phyloP scores from a whole-genome alignment of 768 basidiomycete genomes.

The Strobilomyces confusus region DNA sequence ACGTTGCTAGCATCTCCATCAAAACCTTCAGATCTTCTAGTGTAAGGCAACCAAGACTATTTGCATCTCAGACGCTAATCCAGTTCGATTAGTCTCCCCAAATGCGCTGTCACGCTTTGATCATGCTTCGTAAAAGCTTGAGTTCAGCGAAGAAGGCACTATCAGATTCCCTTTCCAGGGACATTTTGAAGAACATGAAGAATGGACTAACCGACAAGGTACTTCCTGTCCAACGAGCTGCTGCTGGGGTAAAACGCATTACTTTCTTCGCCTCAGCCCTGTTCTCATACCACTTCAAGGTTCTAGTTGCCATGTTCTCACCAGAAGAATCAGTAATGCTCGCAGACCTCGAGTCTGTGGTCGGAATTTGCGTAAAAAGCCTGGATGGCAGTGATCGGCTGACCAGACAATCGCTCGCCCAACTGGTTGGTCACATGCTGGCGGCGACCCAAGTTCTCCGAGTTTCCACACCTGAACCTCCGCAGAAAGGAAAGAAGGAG shows the following conservation, averaged over 20 bases:
- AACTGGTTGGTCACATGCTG: slow-evolving; percentile 79
- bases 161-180: slow-evolving; percentile 71
- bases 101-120: slow-evolving; percentile 76
- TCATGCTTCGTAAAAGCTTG: slow-evolving; percentile 77
- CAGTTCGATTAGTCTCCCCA: slow-evolving; percentile 57
- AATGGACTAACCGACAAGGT: slow-evolving; percentile 76
- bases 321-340: slow-evolving; percentile 51
- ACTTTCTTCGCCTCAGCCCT: neutral
- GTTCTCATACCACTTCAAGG: slow-evolving; percentile 33
- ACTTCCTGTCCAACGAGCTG: slow-evolving; percentile 79
- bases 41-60: slow-evolving; percentile 40
- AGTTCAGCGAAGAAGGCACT: slow-evolving; percentile 77
- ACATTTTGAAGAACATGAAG: slow-evolving; percentile 81
- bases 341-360: slow-evolving; percentile 73
- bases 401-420: slow-evolving; percentile 75
- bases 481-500: slow-evolving; percentile 61
- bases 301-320: slow-evolving; percentile 56
- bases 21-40: slow-evolving; percentile 70
- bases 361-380: slow-evolving; percentile 62
- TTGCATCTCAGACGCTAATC: slow-evolving; percentile 5
- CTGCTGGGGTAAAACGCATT: slow-evolving; percentile 56
- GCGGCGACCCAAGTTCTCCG: slow-evolving; percentile 77
- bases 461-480: slow-evolving; percentile 40
- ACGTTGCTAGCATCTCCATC: slow-evolving; percentile 63
- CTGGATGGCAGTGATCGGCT: slow-evolving; percentile 81